Evolutionary conservation across 306 rosid species (phyloP).

Genomic region (Trichosanthes cucumerina): DNA sequence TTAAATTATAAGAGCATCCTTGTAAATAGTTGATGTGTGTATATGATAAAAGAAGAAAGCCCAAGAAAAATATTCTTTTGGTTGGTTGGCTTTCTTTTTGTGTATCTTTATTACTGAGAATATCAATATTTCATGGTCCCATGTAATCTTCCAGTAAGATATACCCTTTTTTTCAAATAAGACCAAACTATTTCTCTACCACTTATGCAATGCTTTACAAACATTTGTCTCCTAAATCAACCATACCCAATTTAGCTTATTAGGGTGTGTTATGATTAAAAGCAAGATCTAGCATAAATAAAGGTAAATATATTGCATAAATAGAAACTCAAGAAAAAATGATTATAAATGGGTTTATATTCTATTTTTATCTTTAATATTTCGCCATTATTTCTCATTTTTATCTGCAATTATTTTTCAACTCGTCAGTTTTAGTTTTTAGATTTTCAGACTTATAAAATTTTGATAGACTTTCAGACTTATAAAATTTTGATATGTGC

Average conservation of each 20-base stretch:
- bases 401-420: too few species aligned
- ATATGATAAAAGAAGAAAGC: not conserved
- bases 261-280: not conserved
- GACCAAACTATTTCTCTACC: slow-evolving; percentile 4
- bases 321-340: not conserved
- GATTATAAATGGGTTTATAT: not conserved
- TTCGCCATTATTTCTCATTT: too few species aligned
- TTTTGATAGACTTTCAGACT: too few species aligned
- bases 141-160: slow-evolving; percentile 3
- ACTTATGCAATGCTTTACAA: not conserved
- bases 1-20: not conserved
- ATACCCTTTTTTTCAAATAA: not conserved
- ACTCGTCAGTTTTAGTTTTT: too few species aligned
- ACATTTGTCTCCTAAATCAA: not conserved
- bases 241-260: not conserved
- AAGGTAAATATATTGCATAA: not conserved
- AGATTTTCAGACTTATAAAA: too few species aligned
- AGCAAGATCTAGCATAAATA: not conserved
- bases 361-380: too few species aligned
- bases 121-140: not conserved
- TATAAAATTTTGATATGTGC: too few species aligned
- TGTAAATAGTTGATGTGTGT: not conserved
- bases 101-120: not conserved
- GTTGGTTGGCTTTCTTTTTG: not conserved
- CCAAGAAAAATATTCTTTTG: not conserved